Evolutionary conservation across 495 filamentous ascomycete genomes (phyloP).

Genomic region (Penicillium pulvis): DNA sequence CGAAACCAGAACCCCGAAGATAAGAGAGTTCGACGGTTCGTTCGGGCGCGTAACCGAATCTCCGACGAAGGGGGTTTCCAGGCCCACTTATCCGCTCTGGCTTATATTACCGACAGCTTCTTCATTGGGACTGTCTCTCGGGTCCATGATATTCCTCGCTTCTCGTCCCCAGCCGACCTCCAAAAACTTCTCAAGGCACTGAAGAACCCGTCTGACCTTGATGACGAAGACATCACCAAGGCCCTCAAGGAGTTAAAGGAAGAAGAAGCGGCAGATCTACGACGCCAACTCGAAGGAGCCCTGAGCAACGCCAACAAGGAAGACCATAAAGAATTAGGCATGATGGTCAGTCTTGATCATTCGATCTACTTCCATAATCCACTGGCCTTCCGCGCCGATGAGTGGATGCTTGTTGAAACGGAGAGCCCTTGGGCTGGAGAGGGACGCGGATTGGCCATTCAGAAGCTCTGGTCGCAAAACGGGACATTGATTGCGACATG

Average conservation of each 20-base stretch:
- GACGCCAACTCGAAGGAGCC: slow-evolving; percentile 39
- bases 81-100: slow-evolving; percentile 82
- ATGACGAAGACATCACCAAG: slow-evolving; percentile 44
- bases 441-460: slow-evolving; percentile 81
- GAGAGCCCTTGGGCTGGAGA: slow-evolving; percentile 93
- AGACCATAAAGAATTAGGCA: slow-evolving; percentile 62
- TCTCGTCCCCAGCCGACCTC: slow-evolving; percentile 46
- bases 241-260: slow-evolving; percentile 47
- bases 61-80: slow-evolving; percentile 69
- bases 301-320: slow-evolving; percentile 26
- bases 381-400: slow-evolving; percentile 75
- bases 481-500: slow-evolving; percentile 75
- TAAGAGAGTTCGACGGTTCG: slow-evolving; percentile 75
- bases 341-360: slow-evolving; percentile 96
- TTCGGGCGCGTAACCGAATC: slow-evolving; percentile 75
- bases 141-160: slow-evolving; percentile 72
- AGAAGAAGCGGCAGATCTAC: slow-evolving; percentile 44
- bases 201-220: slow-evolving; percentile 50
- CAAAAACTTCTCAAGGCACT: slow-evolving; percentile 41
- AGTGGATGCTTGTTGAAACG: slow-evolving; percentile 94
- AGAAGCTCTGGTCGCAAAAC: slow-evolving; percentile 84
- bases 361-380: slow-evolving; percentile 95
- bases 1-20: slow-evolving; percentile 55
- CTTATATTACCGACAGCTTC: slow-evolving; percentile 88
- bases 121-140: slow-evolving; percentile 88